These are phyloP conservation scores for Penicillium brasilianum DNA, from an alignment of 2,329 filamentous ascomycete genomes.

Conservation along the genomic window DNA sequence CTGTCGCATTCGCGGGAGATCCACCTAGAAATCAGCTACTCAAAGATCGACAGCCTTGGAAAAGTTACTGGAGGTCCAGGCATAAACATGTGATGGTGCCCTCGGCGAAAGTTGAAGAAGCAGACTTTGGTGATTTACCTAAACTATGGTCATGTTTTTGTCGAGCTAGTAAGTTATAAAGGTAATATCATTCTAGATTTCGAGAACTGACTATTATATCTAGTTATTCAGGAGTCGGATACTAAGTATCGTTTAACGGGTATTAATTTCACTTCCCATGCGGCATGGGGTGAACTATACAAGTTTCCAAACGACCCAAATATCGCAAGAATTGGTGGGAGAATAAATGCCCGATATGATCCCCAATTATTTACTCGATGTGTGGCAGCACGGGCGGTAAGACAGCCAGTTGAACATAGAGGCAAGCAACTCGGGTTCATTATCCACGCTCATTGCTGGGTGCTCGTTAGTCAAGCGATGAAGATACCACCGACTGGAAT, in stretches of 20 bases:
- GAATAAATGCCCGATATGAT: constrained; percentile 4
- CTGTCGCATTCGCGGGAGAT: neutral
- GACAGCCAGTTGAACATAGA: neutral
- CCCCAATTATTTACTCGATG: constrained; percentile 5
- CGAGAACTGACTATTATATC: neutral
- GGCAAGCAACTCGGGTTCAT: constrained; percentile 10
- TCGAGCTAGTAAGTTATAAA: constrained; percentile 18
- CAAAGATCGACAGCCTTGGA: neutral
- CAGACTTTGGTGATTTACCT: constrained; percentile 6
- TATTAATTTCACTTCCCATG: neutral
- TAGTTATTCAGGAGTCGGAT: constrained; percentile 11
- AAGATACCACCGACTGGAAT: neutral
- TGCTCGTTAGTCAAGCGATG: constrained; percentile 4
- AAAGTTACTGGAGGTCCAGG: neutral
- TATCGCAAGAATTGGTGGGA: constrained; percentile 13
- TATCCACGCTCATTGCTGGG: constrained; percentile 21
- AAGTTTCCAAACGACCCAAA: constrained; percentile 2
- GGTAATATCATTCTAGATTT: neutral
- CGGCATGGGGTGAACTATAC: neutral
- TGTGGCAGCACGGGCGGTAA: neutral
- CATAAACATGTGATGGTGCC: constrained; percentile 15
- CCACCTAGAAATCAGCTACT: neutral
- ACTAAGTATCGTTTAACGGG: constrained; percentile 13
- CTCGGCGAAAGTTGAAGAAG: constrained; percentile 10
- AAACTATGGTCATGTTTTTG: constrained; percentile 13